Percentiles rank a stretch among this genome's conserved stretches.
Conservation (phyloP, 1,284 basidiomycete genomes). For the Ceratobasidium sp. region DNA sequence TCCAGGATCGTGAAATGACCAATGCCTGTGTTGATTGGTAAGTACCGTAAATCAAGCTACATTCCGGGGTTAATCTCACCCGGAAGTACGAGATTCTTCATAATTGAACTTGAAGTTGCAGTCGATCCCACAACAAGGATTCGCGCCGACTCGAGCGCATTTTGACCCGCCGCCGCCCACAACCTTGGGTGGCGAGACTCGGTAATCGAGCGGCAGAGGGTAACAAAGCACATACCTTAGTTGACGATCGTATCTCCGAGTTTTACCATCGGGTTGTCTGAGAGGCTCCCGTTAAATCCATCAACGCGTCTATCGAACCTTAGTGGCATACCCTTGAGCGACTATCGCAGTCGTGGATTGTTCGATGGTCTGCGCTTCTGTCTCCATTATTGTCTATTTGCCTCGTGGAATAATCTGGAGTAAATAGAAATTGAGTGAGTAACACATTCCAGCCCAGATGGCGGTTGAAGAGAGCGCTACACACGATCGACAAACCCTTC, state of each 20-base stretch:
- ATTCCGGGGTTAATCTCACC: constrained; percentile 50
- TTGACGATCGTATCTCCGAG: constrained; percentile 89
- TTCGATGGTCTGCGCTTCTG: constrained; percentile 33
- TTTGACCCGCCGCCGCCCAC: constrained; percentile 94
- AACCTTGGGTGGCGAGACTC: constrained; percentile 59
- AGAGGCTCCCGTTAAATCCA: neutral
- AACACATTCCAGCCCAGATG: neutral
- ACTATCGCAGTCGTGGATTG: constrained; percentile 28
- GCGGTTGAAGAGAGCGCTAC: neutral
- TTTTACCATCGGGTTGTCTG: constrained; percentile 77
- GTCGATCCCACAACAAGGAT: constrained; percentile 82
- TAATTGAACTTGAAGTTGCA: constrained; percentile 81
- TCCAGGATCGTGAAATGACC: constrained; percentile 92
- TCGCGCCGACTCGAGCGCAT: constrained; percentile 84
- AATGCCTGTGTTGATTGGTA: constrained; percentile 57
- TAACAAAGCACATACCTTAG: constrained; percentile 66
- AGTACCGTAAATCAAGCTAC: neutral
- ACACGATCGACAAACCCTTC: neutral
- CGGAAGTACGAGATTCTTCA: constrained; percentile 96
- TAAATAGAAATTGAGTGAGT: neutral
- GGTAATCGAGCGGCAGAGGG: constrained; percentile 11
- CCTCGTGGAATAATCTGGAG: neutral
- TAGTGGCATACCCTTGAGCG: constrained; percentile 23
- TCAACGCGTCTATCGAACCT: neutral
- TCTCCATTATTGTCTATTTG: neutral